Conservation (phyloP, 1,139 yeast genomes). For the Hemisphaericaspora xylofermentans region DNA sequence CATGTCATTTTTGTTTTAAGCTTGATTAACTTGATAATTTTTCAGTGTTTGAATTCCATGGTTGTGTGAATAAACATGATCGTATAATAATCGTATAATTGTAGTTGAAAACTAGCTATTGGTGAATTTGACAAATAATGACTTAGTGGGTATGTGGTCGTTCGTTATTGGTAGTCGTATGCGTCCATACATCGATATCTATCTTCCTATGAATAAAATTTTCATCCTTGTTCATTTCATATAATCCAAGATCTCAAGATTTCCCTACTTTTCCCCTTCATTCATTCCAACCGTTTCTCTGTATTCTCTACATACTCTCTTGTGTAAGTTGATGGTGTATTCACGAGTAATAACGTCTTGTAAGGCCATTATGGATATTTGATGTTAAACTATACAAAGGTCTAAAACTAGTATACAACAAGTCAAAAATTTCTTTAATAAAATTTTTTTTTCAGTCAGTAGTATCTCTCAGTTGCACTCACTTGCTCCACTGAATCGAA, state of each 20-base stretch:
- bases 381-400: constrained; percentile 4
- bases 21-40: no score
- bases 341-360: constrained; percentile 99
- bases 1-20: no score
- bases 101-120: not conserved
- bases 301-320: constrained; percentile 71
- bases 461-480: not conserved
- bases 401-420: constrained; percentile 1
- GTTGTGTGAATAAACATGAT: no score
- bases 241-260: no score
- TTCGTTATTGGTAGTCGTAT: not conserved
- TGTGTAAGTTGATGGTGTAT: constrained; percentile 99
- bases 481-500: no score
- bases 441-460: constrained; percentile 5
- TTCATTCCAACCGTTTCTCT: not conserved
- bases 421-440: constrained; percentile 3
- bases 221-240: not conserved
- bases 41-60: no score
- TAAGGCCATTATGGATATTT: constrained; percentile 71
- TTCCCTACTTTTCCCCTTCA: not conserved
- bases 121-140: not conserved
- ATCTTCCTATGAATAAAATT: no score
- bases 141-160: not conserved
- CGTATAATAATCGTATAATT: not conserved
- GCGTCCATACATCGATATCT: not conserved